phyloP scores from a whole-genome alignment of 2,329 filamentous ascomycete genomes.

The Orbilia oligospora region DNA sequence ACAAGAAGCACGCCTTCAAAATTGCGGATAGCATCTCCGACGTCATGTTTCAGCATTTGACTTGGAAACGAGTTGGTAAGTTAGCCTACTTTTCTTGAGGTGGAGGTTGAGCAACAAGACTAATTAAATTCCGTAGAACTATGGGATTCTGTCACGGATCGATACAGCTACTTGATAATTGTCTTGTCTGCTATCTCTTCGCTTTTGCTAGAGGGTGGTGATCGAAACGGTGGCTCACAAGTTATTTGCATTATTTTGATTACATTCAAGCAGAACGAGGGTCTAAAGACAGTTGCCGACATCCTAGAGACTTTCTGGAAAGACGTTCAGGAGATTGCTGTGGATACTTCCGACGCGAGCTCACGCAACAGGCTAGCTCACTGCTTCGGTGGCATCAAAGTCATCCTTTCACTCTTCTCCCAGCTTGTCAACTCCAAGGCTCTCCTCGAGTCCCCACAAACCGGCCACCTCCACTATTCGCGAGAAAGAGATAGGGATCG shows the following conservation, averaged over 20 bases:
- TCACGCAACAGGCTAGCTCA: constrained; percentile 69
- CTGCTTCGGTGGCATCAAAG: constrained; percentile 78
- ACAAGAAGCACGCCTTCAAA: constrained; percentile 74
- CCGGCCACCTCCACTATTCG: constrained; percentile 69
- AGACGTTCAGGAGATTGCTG: constrained; percentile 68
- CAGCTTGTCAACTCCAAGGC: constrained; percentile 83
- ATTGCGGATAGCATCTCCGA: constrained; percentile 71
- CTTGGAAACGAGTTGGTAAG: constrained; percentile 64
- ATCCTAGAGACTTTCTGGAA: constrained; percentile 78
- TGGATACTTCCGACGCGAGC: constrained; percentile 64
- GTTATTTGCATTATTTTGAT: constrained; percentile 83
- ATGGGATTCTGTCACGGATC: constrained; percentile 74
- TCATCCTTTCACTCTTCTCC: constrained; percentile 85
- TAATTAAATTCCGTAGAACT: constrained; percentile 69
- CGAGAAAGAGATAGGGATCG: constrained; percentile 71
- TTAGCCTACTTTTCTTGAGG: neutral
- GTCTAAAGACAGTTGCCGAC: constrained; percentile 80
- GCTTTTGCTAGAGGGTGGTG: constrained; percentile 79
- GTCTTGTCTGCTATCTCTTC: constrained; percentile 83
- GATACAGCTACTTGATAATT: constrained; percentile 85
- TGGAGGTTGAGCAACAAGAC: constrained; percentile 42
- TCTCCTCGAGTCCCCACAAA: constrained; percentile 81
- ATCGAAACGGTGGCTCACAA: constrained; percentile 69
- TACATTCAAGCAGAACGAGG: constrained; percentile 86
- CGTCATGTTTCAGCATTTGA: constrained; percentile 64